These are phyloP conservation scores for Backusella tarrabulga DNA, from an alignment of 192 early-diverging fungal species.

Conservation along the genomic window DNA sequence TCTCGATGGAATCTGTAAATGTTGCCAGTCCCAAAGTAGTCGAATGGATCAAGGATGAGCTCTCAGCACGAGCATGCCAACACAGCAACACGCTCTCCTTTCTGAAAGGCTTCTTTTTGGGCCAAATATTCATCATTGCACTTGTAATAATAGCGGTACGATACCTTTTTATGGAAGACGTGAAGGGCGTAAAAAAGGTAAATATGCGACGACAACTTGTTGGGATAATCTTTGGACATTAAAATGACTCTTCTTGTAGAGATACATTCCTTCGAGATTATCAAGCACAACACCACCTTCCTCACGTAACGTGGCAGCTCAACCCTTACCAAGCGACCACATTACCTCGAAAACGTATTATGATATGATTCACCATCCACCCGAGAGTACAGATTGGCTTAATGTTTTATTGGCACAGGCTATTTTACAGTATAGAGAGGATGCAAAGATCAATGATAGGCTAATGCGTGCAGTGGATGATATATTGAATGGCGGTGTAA, in stretches of 20 bases:
- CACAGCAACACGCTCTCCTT: slow-evolving; percentile 36
- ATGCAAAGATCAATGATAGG: slow-evolving; percentile 63
- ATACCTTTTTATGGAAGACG: slow-evolving; percentile 54
- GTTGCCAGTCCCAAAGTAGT: slow-evolving; percentile 4
- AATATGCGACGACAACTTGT: not conserved
- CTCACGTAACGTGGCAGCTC: slow-evolving; percentile 42
- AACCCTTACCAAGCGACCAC: slow-evolving; percentile 47
- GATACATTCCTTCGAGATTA: slow-evolving; percentile 43
- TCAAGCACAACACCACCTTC: slow-evolving; percentile 40
- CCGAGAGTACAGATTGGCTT: slow-evolving; percentile 82
- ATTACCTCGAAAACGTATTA: slow-evolving; percentile 60
- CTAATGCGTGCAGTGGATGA: slow-evolving; percentile 67
- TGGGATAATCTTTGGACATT: not conserved
- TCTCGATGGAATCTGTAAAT: not conserved
- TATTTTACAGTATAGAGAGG: slow-evolving; percentile 70
- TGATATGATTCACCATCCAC: slow-evolving; percentile 50
- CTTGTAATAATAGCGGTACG: slow-evolving; percentile 49
- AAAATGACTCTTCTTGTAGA: slow-evolving; percentile 13
- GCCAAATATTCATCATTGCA: slow-evolving; percentile 48
- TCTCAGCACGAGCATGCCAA: not conserved
- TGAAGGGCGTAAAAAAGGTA: slow-evolving; percentile 38
- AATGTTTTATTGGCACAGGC: slow-evolving; percentile 79
- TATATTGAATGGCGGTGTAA: slow-evolving; percentile 62
- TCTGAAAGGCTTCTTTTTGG: slow-evolving; percentile 47
- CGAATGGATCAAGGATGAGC: not conserved